These are phyloP conservation scores for Vitis rotundifolia DNA, from an alignment of 164 flowering plant genomes.

Conservation along the genomic window DNA sequence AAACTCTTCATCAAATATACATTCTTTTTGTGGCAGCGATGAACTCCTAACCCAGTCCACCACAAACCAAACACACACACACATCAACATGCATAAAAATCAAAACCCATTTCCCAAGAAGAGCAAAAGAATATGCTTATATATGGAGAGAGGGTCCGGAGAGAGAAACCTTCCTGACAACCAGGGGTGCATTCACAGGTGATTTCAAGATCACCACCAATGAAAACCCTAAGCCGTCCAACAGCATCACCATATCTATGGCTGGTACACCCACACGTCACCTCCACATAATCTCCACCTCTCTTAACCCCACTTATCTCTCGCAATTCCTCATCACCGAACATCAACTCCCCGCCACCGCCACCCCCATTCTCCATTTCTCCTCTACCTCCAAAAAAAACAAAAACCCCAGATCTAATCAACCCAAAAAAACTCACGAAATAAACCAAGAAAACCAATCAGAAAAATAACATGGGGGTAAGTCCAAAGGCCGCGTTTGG, in stretches of 20 bases:
- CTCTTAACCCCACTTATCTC: slow-evolving; percentile 71
- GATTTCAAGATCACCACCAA: slow-evolving; percentile 71
- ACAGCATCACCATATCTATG: slow-evolving; percentile 86
- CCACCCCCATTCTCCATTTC: slow-evolving; percentile 44
- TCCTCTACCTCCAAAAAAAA: not conserved
- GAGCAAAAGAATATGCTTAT: not conserved
- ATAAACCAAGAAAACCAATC: not conserved
- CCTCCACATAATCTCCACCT: slow-evolving; percentile 59
- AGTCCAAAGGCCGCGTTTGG: not conserved
- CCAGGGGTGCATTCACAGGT: slow-evolving; percentile 88
- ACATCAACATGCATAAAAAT: slow-evolving; percentile 22
- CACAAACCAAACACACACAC: not conserved
- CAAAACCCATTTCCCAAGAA: slow-evolving; percentile 14
- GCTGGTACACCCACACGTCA: slow-evolving; percentile 89
- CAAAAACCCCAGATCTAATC: not conserved
- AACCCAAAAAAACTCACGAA: not conserved
- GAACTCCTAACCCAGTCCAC: too few relatives aligned
- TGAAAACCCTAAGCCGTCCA: slow-evolving; percentile 83
- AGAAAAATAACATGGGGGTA: not conserved
- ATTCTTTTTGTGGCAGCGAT: too few relatives aligned
- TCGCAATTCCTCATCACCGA: slow-evolving; percentile 69
- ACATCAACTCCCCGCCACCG: slow-evolving; percentile 32
- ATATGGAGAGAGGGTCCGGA: not conserved
- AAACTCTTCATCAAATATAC: too few relatives aligned
- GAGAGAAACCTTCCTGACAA: slow-evolving; percentile 56